Percentiles rank a stretch among this genome's conserved stretches.
These are phyloP conservation scores for Crithidia thermophila DNA, from an alignment of 208 protist genomes.

Conservation along the genomic window DNA sequence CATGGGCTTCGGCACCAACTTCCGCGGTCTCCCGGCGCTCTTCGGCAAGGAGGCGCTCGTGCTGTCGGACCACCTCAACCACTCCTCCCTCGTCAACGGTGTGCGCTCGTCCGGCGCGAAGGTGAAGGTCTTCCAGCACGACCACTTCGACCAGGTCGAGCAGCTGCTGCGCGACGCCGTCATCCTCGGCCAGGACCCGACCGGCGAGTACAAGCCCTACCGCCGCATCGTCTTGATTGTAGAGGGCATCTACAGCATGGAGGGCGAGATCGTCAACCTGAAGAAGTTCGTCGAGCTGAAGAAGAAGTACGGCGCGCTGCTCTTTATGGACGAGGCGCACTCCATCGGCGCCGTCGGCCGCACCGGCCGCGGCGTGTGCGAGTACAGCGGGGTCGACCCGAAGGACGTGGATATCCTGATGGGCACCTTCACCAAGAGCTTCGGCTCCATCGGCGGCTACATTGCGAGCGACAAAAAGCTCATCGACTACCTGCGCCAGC, in stretches of 20 bases:
- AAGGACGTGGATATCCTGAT: constrained; percentile 95
- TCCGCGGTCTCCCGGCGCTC: constrained; percentile 87
- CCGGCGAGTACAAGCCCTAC: constrained; percentile 77
- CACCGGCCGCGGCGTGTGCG: constrained; percentile 95
- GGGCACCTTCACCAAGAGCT: constrained; percentile 98
- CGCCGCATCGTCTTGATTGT: constrained; percentile 94
- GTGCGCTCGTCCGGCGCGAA: constrained; percentile 88
- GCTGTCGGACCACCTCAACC: constrained; percentile 97
- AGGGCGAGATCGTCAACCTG: constrained; percentile 97
- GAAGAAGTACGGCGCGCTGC: constrained; percentile 96
- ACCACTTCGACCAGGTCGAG: constrained; percentile 95
- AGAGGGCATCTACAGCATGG: constrained; percentile 99
- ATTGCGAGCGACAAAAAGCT: constrained; percentile 87
- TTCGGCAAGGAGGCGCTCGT: constrained; percentile 95
- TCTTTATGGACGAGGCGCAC: constrained; percentile 99
- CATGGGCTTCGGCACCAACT: constrained; percentile 94
- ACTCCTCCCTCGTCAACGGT: constrained; percentile 98
- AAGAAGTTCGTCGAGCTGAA: constrained; percentile 94
- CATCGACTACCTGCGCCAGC: constrained; percentile 74
- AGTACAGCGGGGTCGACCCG: constrained; percentile 87
- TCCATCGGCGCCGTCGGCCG: constrained; percentile 97
- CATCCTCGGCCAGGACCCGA: constrained; percentile 86
- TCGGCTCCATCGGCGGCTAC: constrained; percentile 97
- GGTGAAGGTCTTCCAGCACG: constrained; percentile 95
- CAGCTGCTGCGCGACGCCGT: constrained; percentile 83